Evolutionary conservation across 345 rosid genomes (phyloP), one percentile per base, ranked within the genome.

Genomic region (Brassica rapa): DNA sequence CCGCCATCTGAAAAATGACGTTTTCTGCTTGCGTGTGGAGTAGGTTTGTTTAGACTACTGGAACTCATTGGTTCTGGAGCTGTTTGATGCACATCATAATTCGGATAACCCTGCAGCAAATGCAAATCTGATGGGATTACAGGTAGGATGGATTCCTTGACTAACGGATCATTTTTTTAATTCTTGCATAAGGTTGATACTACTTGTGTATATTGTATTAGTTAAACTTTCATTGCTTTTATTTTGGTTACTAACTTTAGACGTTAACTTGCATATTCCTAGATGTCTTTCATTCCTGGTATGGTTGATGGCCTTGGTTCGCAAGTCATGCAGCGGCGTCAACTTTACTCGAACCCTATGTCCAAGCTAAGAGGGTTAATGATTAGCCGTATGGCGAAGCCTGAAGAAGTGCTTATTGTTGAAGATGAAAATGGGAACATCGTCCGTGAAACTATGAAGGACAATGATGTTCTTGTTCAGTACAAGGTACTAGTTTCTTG

Each of bases 401-500:
- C 99, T 71, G 99, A 96, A 74, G 99, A 96, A 82, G 98, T 96
- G 75, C 80, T 96, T 51, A 91, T 96, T 71, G 98, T 96, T 84
- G 99, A 96, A 88, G 99, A 96, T 88, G 99, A 96, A 86, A 96
- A 96, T 85, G 99, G 99, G 25, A 96, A 96, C 84, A 93, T 93
- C 43, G 99, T 93, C 62, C 95, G 97, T 69, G 98, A 91, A 89
- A 96, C 99, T 59, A 80, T 96, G 99, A 96, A 96, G 83, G 99
- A 96, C 86, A 93, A 96, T 71, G 99, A 96, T 88, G 97, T 96
- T 76, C 99, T 93, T 79, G 98, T 96, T 73, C 99, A 96, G 66
- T 96, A 93, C 60, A 96, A 96, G 97, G 99, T 95, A 29, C 70
- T 49, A 19, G 29, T 76, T 61, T 65, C 4, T 43, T 72, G 25